Conservation (phyloP, 2,329 filamentous ascomycete species). For the Hypoxylon rubiginosum region DNA sequence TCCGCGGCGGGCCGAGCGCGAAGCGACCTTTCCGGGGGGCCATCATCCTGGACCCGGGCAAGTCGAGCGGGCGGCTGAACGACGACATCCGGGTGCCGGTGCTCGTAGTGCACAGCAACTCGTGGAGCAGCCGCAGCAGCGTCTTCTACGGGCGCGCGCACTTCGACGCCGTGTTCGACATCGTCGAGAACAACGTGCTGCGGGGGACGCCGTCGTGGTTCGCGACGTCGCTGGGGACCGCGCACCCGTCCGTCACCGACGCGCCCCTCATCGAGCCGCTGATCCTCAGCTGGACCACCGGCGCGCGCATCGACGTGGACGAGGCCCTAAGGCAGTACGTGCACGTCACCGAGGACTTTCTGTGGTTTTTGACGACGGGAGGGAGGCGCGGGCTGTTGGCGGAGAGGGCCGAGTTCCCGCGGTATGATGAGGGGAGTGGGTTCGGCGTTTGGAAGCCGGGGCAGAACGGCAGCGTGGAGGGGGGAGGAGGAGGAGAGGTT, state of each 20-base stretch:
- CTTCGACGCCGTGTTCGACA: constrained; percentile 71
- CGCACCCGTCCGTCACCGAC: constrained; percentile 76
- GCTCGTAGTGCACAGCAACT: constrained; percentile 73
- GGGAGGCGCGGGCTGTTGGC: constrained; percentile 62
- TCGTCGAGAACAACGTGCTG: constrained; percentile 63
- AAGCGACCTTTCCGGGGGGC: constrained; percentile 66
- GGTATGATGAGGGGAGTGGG: constrained; percentile 53
- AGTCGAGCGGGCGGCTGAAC: constrained; percentile 73
- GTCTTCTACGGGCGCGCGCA: constrained; percentile 74
- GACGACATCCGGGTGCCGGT: constrained; percentile 69
- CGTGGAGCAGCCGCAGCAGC: constrained; percentile 71
- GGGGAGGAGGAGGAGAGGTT: no score
- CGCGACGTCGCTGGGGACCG: constrained; percentile 66
- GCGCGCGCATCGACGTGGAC: constrained; percentile 68
- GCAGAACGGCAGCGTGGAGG: constrained; percentile 40
- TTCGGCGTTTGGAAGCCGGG: constrained; percentile 54
- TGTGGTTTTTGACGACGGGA: constrained; percentile 61
- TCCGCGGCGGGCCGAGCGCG: constrained; percentile 62
- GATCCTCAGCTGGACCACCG: constrained; percentile 72
- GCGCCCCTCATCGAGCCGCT: constrained; percentile 74
- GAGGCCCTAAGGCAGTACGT: constrained; percentile 73
- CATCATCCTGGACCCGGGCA: constrained; percentile 76
- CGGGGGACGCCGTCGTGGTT: constrained; percentile 65
- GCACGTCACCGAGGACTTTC: constrained; percentile 68
- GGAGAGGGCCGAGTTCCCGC: constrained; percentile 62